phyloP scores from a whole-genome alignment of 306 rosid genomes.

The Vigna unguiculata region DNA sequence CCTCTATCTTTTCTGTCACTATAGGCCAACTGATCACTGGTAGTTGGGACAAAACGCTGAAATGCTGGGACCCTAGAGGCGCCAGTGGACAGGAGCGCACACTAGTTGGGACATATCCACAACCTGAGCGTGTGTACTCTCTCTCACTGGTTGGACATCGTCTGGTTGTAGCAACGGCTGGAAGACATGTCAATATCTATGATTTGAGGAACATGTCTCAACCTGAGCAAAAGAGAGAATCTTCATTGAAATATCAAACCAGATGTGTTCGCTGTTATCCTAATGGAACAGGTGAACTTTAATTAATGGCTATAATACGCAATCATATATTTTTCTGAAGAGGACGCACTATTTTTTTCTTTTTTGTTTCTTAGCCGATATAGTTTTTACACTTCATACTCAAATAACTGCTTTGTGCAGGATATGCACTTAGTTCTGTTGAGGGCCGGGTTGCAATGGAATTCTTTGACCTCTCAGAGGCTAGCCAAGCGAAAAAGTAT shows the following conservation, averaged over 20 bases:
- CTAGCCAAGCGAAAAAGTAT: constrained; percentile 93
- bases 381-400: background rate
- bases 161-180: constrained; percentile 96
- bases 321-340: background rate
- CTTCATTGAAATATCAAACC: constrained; percentile 95
- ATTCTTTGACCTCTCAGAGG: constrained; percentile 92
- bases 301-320: constrained; percentile 3
- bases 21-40: constrained; percentile 96
- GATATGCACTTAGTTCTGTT: constrained; percentile 99
- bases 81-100: constrained; percentile 95
- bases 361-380: constrained; percentile 31
- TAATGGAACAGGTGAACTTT: constrained; percentile 85
- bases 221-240: constrained; percentile 97
- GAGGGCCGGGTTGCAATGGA: constrained; percentile 99
- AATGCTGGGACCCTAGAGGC: constrained; percentile 99
- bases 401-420: constrained; percentile 53
- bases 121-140: constrained; percentile 97
- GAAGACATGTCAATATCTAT: constrained; percentile 95
- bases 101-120: constrained; percentile 91
- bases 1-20: constrained; percentile 16
- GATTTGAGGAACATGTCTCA: constrained; percentile 98
- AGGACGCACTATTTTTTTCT: constrained; percentile 1
- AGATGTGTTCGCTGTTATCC: constrained; percentile 97
- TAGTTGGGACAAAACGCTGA: constrained; percentile 98
- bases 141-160: constrained; percentile 95